Percentiles rank a stretch among this genome's conserved stretches.
phyloP scores from a whole-genome alignment of 345 rosid species.

The Aquilaria malaccensis region DNA sequence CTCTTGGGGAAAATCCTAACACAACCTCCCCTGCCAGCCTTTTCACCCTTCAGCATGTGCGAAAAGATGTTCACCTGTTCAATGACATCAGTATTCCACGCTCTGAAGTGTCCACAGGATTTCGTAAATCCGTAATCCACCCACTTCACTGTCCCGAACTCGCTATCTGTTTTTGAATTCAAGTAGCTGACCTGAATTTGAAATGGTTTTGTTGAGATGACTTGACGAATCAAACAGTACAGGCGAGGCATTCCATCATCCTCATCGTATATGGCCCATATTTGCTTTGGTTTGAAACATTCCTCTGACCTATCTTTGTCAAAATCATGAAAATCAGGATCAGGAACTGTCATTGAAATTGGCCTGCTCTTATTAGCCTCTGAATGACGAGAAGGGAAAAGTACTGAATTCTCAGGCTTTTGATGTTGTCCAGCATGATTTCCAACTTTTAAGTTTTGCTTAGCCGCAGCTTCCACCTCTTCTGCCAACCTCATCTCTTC shows the following conservation, averaged over 20 bases:
- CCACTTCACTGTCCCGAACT: conserved; percentile 89
- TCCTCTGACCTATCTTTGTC: conserved; percentile 90
- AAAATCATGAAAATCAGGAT: conserved; percentile 93
- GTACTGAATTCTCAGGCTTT: conserved; percentile 12
- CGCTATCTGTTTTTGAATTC: conserved; percentile 85
- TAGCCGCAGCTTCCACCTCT: conserved; percentile 28
- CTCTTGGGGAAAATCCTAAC: conserved; percentile 86
- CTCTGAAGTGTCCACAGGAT: conserved; percentile 97
- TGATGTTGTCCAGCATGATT: conserved; percentile 24
- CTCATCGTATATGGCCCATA: conserved; percentile 97
- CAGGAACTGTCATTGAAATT: conserved; percentile 70
- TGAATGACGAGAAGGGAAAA: conserved; percentile 21
- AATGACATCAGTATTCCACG: conserved; percentile 60
- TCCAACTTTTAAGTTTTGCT: conserved; percentile 23
- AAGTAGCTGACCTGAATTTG: conserved; percentile 81
- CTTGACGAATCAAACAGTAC: conserved; percentile 76
- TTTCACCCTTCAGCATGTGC: conserved; percentile 73
- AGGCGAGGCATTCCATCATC: conserved; percentile 98
- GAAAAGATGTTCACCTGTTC: conserved; percentile 96
- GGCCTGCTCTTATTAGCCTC: conserved; percentile 38
- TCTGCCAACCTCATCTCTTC: conserved; percentile 51
- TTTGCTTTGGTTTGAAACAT: conserved; percentile 83
- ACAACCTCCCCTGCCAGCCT: conserved; percentile 97
- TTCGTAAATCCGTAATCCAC: conserved; percentile 72
- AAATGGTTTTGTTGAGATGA: conserved; percentile 76